Evolutionary conservation across 2,329 filamentous ascomycete species (phyloP), one percentile per base, ranked within the genome.

Genomic region (Calonectria fujianensis): DNA sequence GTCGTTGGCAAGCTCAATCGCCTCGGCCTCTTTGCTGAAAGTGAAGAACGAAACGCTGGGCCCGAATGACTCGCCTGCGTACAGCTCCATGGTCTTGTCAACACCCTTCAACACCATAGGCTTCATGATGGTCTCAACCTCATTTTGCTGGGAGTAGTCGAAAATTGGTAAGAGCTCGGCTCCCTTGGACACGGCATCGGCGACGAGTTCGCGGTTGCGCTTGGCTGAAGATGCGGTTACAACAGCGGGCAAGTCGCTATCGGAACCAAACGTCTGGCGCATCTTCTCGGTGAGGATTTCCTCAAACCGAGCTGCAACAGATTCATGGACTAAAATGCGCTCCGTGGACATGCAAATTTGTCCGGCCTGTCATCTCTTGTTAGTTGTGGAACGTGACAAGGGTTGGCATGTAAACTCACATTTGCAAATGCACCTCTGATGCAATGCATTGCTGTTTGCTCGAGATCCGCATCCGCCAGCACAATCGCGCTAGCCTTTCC

Each of bases 301-400:
- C 39, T 72, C n/a, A 35, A 74, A 76, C 35, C 70, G 14, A 2
- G 16, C 20, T 7, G 71, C 71, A n/a, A 75, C 37, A 9, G 71
- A 69, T 16, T 74, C 57, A 9, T 74, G 61, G 39, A 76, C 72
- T 16, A 76, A 20, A 57, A 76, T 74, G 9, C 72, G 63, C 50
- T 74, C 70, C 37, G 95, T 96, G 18, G 90, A 90, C 94, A 97
- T 96, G 88, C 95, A 97, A 63, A 96, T 92, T 86, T 97, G 95
- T 0, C 95, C 95, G 3, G 65, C 68, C 75, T 72, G n/a, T 27
- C 32, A 4, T 1, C 16, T 18, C 16, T 31, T 52, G 51, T 72
- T 35, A 72, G 24, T 39, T 61, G 9, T n/a, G 2, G 2, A 27
- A 16, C 20, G 13, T 3, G 24, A 51, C n/a, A 37, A 48, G 8